Evolutionary conservation across 768 basidiomycete genomes (phyloP).

Genomic region (Mycena albidolilacea): DNA sequence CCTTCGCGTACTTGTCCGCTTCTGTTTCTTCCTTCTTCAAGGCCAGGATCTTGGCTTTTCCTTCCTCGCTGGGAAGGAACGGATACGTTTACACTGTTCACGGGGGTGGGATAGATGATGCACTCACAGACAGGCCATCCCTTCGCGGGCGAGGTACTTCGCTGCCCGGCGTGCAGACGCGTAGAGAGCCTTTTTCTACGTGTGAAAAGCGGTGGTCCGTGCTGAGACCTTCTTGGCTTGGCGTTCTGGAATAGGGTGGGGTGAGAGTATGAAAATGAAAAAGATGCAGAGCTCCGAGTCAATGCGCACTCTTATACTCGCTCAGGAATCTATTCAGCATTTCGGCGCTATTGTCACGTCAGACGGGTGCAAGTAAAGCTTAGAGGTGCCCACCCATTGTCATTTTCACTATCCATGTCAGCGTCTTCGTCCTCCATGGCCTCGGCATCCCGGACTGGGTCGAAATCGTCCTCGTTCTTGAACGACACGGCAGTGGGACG

Average conservation of each 20-base stretch:
- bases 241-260: constrained; percentile 43
- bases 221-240: constrained; percentile 47
- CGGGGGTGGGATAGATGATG: background rate
- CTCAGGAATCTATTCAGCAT: constrained; percentile 27
- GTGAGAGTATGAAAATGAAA: background rate
- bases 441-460: constrained; percentile 40
- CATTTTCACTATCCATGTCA: constrained; percentile 33
- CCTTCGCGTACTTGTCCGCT: constrained; percentile 33
- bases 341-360: constrained; percentile 34
- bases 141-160: constrained; percentile 47
- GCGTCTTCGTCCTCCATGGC: constrained; percentile 33
- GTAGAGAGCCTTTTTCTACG: constrained; percentile 52
- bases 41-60: constrained; percentile 29
- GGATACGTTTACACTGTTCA: background rate
- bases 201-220: constrained; percentile 45
- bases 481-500: constrained; percentile 41
- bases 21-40: constrained; percentile 28
- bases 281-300: background rate
- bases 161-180: constrained; percentile 50
- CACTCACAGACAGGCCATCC: constrained; percentile 50
- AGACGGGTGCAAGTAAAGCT: background rate
- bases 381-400: constrained; percentile 32
- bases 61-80: constrained; percentile 29
- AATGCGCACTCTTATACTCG: constrained; percentile 41
- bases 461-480: constrained; percentile 40